phyloP scores from a whole-genome alignment of 768 basidiomycete genomes.

The Boletus reticulatus region DNA sequence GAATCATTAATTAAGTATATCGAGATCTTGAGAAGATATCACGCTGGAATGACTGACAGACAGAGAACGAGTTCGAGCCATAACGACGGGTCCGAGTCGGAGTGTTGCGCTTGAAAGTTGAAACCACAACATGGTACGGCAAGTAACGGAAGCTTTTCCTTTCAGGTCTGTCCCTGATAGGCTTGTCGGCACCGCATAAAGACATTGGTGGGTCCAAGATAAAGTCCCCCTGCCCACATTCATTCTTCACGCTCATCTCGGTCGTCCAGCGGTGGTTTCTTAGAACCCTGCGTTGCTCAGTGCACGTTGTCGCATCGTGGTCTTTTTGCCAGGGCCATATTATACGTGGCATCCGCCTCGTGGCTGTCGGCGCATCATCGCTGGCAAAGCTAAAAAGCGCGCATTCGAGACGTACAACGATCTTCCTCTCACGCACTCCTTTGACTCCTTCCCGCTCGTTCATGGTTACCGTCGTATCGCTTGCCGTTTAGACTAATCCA shows the following conservation, averaged over 20 bases:
- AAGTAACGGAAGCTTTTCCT: neutral
- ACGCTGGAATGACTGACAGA: too few relatives aligned
- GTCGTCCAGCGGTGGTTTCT: neutral
- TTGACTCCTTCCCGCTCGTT: slow-evolving; percentile 10
- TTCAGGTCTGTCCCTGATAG: slow-evolving; percentile 6
- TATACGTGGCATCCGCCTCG: slow-evolving; percentile 8
- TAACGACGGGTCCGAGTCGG: too few relatives aligned
- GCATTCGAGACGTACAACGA: slow-evolving; percentile 1
- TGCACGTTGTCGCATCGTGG: slow-evolving; percentile 9
- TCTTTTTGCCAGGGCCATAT: slow-evolving; percentile 7
- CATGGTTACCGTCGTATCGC: slow-evolving; percentile 15
- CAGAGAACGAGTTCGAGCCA: too few relatives aligned
- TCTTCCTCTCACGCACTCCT: slow-evolving; percentile 3
- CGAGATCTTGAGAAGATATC: too few relatives aligned
- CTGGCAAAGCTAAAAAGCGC: slow-evolving; percentile 15
- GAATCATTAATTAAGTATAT: too few relatives aligned
- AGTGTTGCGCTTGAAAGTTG: too few relatives aligned
- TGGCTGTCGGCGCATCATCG: slow-evolving; percentile 11
- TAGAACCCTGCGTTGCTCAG: slow-evolving; percentile 1
- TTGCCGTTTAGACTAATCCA: slow-evolving; percentile 2
- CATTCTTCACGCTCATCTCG: neutral
- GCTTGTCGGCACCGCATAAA: slow-evolving; percentile 5
- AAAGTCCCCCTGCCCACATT: neutral
- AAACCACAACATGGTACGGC: too few relatives aligned
- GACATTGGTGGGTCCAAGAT: slow-evolving; percentile 1